These are phyloP conservation scores for Mortierella sp. DNA, from an alignment of 371 early-diverging fungal species.

Conservation along the genomic window DNA sequence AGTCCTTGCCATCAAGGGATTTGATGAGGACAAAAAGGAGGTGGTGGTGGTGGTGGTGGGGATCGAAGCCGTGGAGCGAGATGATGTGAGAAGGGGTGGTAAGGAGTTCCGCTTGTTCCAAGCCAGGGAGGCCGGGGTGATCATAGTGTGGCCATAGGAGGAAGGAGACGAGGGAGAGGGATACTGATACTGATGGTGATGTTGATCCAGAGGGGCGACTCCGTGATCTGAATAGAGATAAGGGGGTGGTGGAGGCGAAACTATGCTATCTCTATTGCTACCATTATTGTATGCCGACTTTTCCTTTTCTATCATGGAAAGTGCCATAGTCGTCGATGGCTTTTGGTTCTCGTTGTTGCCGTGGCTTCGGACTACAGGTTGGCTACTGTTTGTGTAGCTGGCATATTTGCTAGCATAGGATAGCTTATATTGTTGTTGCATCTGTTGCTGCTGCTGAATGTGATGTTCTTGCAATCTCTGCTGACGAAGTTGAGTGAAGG, in stretches of 20 bases:
- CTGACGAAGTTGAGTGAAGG: conserved; percentile 33
- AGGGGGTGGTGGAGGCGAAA: conserved; percentile 49
- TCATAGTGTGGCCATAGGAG: conserved; percentile 3
- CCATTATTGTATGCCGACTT: conserved; percentile 21
- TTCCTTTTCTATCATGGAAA: conserved; percentile 42
- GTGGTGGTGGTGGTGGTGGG: no score
- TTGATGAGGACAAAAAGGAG: neutral
- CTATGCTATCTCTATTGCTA: conserved; percentile 20
- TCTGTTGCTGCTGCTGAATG: neutral
- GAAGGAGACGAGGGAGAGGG: conserved; percentile 1
- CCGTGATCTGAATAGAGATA: conserved; percentile 42
- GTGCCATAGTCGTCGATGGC: conserved; percentile 34
- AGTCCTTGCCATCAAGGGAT: conserved; percentile 12
- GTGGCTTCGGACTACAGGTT: neutral
- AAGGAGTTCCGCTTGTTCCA: conserved; percentile 18
- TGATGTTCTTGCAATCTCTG: conserved; percentile 20
- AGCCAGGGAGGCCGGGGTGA: conserved; percentile 17
- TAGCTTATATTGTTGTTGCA: neutral
- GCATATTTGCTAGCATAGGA: conserved; percentile 27
- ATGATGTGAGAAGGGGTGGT: neutral
- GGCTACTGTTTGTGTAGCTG: conserved; percentile 25
- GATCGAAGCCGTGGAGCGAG: neutral
- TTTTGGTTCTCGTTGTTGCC: neutral
- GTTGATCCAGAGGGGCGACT: conserved; percentile 3
- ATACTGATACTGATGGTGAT: neutral